Base-by-base conservation (phyloP, 2,329 filamentous ascomycete species). In the Pseudogymnoascus sp. region DNA sequence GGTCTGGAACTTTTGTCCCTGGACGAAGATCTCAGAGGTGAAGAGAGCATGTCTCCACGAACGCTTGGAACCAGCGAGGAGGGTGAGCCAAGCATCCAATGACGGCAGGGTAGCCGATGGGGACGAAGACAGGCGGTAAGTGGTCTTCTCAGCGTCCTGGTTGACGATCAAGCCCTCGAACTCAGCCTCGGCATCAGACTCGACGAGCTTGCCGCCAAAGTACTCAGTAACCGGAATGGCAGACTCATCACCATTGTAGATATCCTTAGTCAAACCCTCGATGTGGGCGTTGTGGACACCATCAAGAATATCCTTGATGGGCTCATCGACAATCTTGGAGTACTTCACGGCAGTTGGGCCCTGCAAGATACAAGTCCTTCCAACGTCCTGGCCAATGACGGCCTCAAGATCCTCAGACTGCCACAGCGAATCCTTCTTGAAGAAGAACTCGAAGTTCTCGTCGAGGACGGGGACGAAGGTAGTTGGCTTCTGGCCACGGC, bases 351-450 rank as follows among this genome's bases (percentile, higher is more conserved):
- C 90, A 78, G 93, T 92, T 4, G 95, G 95, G 16, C 95, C 96
- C 75, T 99, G 95, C 38, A 99, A 81, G 73, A 99, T 97, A 79
- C 93, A 97, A 50, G 93, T 96, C 73, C 96, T 87, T 67, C 91
- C 93, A 64, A 99, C 95, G 74, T 99, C 96, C 77, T 97, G 95
- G 69, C 84, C 93, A 66, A 97, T 93, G 64, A 99, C 93, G 62
- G 95, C 95, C 72, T 96, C 93, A 10, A 99, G 82, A 72, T 99
- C 95, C 78, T 99, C 95, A 0, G 95, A 97, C 78, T 99, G 95
- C 95, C 95, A 99, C 6, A 99, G 84, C 1, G 95, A 99, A 76
- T 99, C 95, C 81, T 99, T 99, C 87, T 99, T 99, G 88, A 99
- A 99, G 81, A 91, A 99, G 79, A 96, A 96, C 75, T 99, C 95